Evolutionary conservation across 148 eudicot genomes (phyloP).

Genomic region (Nyssa sinensis): DNA sequence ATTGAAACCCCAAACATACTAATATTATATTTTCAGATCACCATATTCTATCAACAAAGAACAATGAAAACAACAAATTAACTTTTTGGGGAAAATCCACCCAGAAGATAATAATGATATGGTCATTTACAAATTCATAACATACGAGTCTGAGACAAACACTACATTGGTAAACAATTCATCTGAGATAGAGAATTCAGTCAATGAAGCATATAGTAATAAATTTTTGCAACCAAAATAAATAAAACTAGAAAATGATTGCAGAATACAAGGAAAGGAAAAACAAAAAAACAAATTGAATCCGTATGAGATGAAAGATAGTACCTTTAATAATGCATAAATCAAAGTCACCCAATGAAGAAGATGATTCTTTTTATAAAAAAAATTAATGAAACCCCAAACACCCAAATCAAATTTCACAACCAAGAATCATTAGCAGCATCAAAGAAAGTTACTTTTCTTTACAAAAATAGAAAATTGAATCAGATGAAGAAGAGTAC

Average conservation of each 20-base stretch:
- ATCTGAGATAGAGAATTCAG: constrained; percentile 4
- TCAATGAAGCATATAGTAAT: not conserved
- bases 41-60: not conserved
- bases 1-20: not conserved
- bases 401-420: not conserved
- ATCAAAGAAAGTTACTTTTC: not conserved
- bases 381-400: not conserved
- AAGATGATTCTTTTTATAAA: too few relatives aligned
- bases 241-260: not conserved
- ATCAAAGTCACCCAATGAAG: not conserved
- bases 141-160: not conserved
- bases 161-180: not conserved
- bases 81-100: not conserved
- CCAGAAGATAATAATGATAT: not conserved
- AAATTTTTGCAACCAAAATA: not conserved
- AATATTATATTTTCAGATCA: not conserved
- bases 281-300: too few relatives aligned
- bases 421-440: too few relatives aligned
- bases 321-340: not conserved
- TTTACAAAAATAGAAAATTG: not conserved
- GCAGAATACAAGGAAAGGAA: not conserved
- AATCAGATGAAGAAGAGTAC: not conserved
- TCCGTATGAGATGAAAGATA: not conserved
- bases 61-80: too few relatives aligned
- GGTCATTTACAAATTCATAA: constrained; percentile 4